Conservation (phyloP, 1,139 yeast genomes). For the Maudiozyma humilis region DNA sequence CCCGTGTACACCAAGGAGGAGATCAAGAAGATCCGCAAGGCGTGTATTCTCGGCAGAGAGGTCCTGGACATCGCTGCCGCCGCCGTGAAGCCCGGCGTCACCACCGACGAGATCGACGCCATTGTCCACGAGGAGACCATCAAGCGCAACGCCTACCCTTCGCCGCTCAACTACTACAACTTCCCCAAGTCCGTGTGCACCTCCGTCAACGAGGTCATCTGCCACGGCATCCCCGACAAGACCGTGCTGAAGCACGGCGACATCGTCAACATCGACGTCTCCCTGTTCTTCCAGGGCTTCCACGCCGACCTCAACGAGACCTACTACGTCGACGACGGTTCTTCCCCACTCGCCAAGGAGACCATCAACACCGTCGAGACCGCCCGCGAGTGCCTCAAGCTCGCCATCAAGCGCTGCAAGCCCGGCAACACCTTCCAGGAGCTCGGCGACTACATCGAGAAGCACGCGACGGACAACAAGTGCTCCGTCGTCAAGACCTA, state of each 20-base stretch:
- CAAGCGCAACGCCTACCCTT: slow-evolving; percentile 87
- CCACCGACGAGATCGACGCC: slow-evolving; percentile 87
- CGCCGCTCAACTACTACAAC: slow-evolving; percentile 89
- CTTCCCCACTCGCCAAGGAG: slow-evolving; percentile 49
- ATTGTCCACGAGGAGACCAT: slow-evolving; percentile 82
- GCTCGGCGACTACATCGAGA: slow-evolving; percentile 82
- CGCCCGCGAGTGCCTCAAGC: slow-evolving; percentile 78
- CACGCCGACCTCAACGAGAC: slow-evolving; percentile 96
- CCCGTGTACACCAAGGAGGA: slow-evolving; percentile 56
- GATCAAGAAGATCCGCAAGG: slow-evolving; percentile 64
- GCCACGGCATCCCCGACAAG: slow-evolving; percentile 96
- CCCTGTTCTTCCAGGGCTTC: slow-evolving; percentile 76
- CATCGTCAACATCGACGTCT: slow-evolving; percentile 82
- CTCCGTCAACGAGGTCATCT: slow-evolving; percentile 86
- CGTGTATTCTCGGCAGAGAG: slow-evolving; percentile 73
- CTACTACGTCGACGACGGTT: slow-evolving; percentile 86
- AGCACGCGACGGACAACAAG: slow-evolving; percentile 68
- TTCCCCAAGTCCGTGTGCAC: slow-evolving; percentile 92
- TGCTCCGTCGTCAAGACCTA: slow-evolving; percentile 85
- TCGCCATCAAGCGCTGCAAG: slow-evolving; percentile 75
- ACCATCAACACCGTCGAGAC: slow-evolving; percentile 87
- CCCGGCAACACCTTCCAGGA: slow-evolving; percentile 89
- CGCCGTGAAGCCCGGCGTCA: slow-evolving; percentile 74
- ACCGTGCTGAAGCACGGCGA: slow-evolving; percentile 86
- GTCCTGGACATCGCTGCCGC: slow-evolving; percentile 82